Percentiles rank a stretch among this genome's conserved stretches.
Evolutionary conservation across 129 eudicot species (phyloP).

Genomic region (Tagetes erecta): DNA sequence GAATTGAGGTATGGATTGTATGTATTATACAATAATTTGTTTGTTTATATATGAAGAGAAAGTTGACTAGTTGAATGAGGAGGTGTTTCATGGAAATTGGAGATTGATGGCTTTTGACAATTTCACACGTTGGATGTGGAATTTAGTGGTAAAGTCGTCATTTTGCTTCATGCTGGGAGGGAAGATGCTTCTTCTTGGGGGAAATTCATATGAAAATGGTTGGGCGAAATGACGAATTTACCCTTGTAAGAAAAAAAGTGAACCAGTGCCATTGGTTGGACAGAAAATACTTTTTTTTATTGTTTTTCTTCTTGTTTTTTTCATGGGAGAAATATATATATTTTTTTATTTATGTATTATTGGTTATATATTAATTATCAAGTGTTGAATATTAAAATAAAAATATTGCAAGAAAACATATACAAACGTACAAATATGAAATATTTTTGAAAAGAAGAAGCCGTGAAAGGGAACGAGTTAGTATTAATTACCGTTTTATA

Average conservation of each 20-base stretch:
- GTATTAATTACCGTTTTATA: too few relatives aligned
- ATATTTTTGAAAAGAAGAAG: too few relatives aligned
- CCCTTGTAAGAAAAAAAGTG: not conserved
- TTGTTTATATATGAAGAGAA: constrained; percentile 2
- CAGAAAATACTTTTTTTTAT: not conserved
- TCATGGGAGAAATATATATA: not conserved
- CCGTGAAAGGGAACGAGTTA: too few relatives aligned
- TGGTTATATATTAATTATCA: not conserved
- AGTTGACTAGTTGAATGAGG: constrained; percentile 22
- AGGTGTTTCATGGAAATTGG: constrained; percentile 31
- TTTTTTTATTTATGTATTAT: not conserved
- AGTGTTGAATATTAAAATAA: too few relatives aligned
- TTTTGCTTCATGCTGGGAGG: constrained; percentile 7
- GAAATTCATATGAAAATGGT: constrained; percentile 20
- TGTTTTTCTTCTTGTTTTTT: not conserved
- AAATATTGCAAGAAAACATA: too few relatives aligned
- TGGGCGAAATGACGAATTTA: not conserved
- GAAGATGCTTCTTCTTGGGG: constrained; percentile 26
- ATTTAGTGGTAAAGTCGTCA: not conserved
- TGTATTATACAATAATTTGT: too few relatives aligned
- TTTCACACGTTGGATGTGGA: not conserved
- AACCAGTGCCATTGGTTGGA: not conserved
- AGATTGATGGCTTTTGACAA: constrained; percentile 7
- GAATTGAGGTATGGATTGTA: not conserved
- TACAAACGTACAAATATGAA: too few relatives aligned